Conservation (phyloP, 2,329 filamentous ascomycete species). For the Aspergillus tubingensis region DNA sequence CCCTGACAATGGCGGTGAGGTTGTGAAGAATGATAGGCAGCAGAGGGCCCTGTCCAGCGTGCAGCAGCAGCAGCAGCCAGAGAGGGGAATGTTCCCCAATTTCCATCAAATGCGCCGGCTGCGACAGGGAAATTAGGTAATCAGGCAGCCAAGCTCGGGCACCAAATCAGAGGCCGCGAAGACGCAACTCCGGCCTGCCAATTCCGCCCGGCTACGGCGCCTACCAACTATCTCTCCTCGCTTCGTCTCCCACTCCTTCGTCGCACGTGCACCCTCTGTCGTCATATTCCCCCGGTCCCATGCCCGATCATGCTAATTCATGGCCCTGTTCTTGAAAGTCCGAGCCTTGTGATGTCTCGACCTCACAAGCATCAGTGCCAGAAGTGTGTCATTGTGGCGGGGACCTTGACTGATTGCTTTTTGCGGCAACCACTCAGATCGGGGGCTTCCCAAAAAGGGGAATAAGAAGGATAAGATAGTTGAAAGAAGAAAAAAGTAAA, state of each 20-base stretch:
- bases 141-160: conserved; percentile 15
- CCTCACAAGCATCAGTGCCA: background rate
- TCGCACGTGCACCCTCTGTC: conserved; percentile 6
- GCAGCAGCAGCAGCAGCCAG: conserved; percentile 5
- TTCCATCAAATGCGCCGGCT: conserved; percentile 22
- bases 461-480: background rate
- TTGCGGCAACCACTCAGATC: background rate
- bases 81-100: background rate
- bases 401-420: background rate
- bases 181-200: conserved; percentile 11
- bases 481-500: background rate
- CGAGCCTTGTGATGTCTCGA: conserved; percentile 5
- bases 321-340: conserved; percentile 5
- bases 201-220: conserved; percentile 19
- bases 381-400: background rate
- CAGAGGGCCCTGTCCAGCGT: conserved; percentile 12
- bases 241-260: background rate
- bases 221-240: background rate
- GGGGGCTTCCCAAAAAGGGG: background rate
- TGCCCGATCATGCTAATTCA: background rate
- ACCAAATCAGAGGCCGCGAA: conserved; percentile 13
- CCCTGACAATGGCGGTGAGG: conserved; percentile 24
- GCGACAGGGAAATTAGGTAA: conserved; percentile 26
- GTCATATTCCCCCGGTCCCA: conserved; percentile 6
- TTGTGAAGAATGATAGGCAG: conserved; percentile 19